phyloP scores from a whole-genome alignment of 164 flowering plant species.

The Hamamelis virginiana region DNA sequence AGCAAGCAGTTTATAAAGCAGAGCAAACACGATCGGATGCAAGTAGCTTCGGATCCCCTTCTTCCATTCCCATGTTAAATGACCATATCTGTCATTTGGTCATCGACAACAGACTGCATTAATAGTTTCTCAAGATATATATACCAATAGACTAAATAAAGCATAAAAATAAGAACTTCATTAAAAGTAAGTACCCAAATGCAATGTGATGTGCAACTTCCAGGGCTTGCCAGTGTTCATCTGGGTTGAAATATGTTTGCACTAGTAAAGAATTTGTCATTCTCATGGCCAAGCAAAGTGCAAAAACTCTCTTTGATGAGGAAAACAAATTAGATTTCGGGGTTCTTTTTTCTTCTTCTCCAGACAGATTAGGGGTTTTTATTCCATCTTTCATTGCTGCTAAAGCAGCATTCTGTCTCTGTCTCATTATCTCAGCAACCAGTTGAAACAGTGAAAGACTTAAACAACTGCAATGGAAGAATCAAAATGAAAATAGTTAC shows the following conservation, averaged over 20 bases:
- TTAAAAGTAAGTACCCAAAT: constrained; percentile 67
- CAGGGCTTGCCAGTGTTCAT: constrained; percentile 97
- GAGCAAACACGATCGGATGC: constrained; percentile 85
- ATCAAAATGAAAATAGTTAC: neutral
- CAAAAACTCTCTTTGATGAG: constrained; percentile 42
- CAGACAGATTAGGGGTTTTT: neutral
- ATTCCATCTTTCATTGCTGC: constrained; percentile 5
- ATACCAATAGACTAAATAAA: neutral
- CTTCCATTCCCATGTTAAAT: constrained; percentile 98
- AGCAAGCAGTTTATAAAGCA: constrained; percentile 70
- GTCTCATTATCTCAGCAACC: constrained; percentile 23
- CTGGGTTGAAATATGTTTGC: constrained; percentile 94
- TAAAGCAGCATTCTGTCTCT: constrained; percentile 16
- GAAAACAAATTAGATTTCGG: constrained; percentile 11
- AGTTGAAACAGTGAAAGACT: neutral
- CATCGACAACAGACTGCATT: constrained; percentile 7
- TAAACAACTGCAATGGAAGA: neutral
- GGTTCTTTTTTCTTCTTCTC: constrained; percentile 9
- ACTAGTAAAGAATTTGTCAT: constrained; percentile 62
- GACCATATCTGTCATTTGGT: constrained; percentile 63
- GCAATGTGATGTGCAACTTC: constrained; percentile 83
- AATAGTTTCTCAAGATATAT: neutral
- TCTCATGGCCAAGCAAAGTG: constrained; percentile 55
- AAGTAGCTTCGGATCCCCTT: constrained; percentile 85
- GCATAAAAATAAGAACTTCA: neutral